Base-by-base conservation (phyloP, 2,329 filamentous ascomycete genomes). In the Clarireedia paspali region DNA sequence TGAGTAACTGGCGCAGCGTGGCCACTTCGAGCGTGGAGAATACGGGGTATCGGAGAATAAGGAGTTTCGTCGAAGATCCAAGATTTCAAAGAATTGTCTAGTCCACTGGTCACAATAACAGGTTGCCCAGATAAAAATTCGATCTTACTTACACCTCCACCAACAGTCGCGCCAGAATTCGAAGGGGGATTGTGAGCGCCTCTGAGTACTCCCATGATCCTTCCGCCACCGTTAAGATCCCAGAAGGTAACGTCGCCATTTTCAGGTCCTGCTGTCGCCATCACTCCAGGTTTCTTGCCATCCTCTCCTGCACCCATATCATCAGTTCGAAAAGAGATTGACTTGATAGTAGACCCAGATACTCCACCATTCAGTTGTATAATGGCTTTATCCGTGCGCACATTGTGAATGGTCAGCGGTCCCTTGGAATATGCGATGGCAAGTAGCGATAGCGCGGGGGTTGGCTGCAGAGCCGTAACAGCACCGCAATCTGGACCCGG, bases 51-150 rank as follows among this genome's bases (percentile, higher is more conserved):
- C 0, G 91, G 85, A 0, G 89, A 94, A 69, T 96, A 96, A 0
- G 92, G 91, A 0, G 85, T 86, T 70, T 95, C 87, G 66, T 97
- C 92, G 64, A 96, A 96, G 59, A 97, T 94, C 92, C 92, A 96
- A 5, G 91, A 91, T 70, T 92, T 95, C 57, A 99, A 75, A 9
- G 91, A 89, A 72, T 99, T 99, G 70, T 99, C 94, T 48, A 88
- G 78, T 4, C 94, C 95, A 61, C 90, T 94, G 9, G 91, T 96
- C 27, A 97, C 77, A 44, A 99, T 81, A 2, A 97, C 87, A 5
- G 90, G 88, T 69, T 99, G 95, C 0, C 91, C 92, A 15, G 85
- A 76, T 10, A 99, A 77, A 65, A 99, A 99, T 65, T 96, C 89
- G 20, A 95, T 76, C 67, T 88, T 91, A 74, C 85, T 95, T 47